Evolutionary conservation across 2,329 filamentous ascomycete genomes (phyloP).

Genomic region (Fusarium nurragi): DNA sequence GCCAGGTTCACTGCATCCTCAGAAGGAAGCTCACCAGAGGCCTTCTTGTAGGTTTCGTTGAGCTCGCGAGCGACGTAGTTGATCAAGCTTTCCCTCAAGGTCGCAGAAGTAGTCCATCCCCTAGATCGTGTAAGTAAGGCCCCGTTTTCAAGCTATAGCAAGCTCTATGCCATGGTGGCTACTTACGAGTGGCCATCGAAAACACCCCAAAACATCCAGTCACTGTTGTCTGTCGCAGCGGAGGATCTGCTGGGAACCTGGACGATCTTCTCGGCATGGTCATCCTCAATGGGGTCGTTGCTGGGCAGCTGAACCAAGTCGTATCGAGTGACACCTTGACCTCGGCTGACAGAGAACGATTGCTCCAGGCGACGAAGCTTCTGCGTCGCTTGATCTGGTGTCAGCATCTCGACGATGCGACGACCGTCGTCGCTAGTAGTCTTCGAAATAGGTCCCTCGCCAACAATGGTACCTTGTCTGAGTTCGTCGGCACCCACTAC

Average conservation of each 20-base stretch:
- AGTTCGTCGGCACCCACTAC: slow-evolving; percentile 91
- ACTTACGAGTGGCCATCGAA: slow-evolving; percentile 95
- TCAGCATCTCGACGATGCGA: slow-evolving; percentile 94
- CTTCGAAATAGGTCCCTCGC: slow-evolving; percentile 88
- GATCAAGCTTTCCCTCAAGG: slow-evolving; percentile 90
- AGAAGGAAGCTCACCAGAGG: slow-evolving; percentile 69
- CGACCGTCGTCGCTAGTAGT: slow-evolving; percentile 84
- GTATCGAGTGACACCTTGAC: slow-evolving; percentile 91
- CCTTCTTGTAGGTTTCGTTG: slow-evolving; percentile 88
- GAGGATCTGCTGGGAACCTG: slow-evolving; percentile 75
- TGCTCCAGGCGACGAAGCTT: slow-evolving; percentile 90
- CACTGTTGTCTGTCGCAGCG: slow-evolving; percentile 65
- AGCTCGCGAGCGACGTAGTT: slow-evolving; percentile 92
- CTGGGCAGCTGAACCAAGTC: slow-evolving; percentile 94
- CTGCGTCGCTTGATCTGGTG: slow-evolving; percentile 89
- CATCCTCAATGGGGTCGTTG: slow-evolving; percentile 98
- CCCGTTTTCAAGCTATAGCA: neutral
- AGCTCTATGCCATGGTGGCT: neutral
- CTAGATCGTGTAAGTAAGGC: slow-evolving; percentile 55
- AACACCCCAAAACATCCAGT: slow-evolving; percentile 99
- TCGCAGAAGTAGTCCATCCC: slow-evolving; percentile 98
- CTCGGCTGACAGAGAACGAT: slow-evolving; percentile 89
- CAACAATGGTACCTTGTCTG: slow-evolving; percentile 85
- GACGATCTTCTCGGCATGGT: slow-evolving; percentile 97
- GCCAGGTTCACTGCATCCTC: slow-evolving; percentile 86